Evolutionary conservation across 1,284 basidiomycete genomes (phyloP).

Genomic region (Coniophora puteana): DNA sequence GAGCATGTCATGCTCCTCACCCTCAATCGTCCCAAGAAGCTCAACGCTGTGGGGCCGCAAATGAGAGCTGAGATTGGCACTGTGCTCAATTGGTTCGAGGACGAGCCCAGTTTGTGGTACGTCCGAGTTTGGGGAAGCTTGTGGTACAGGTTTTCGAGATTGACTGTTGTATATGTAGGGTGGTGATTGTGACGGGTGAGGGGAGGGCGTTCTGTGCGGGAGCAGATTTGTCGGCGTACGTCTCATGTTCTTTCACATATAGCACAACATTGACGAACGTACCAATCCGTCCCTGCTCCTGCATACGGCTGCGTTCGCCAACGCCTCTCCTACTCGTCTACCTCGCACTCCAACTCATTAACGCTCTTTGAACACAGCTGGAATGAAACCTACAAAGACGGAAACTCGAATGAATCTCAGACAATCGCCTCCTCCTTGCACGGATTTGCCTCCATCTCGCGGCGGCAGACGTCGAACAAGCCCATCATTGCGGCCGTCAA

Average conservation of each 20-base stretch:
- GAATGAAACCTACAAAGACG: slow-evolving; percentile 18
- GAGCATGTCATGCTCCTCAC: slow-evolving; percentile 71
- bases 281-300: too few species aligned
- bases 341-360: neutral
- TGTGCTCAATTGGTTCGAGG: slow-evolving; percentile 76
- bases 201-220: slow-evolving; percentile 82
- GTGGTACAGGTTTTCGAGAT: neutral
- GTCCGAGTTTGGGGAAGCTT: slow-evolving; percentile 20
- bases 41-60: slow-evolving; percentile 70
- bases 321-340: too few species aligned
- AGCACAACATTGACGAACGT: too few species aligned
- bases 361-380: neutral
- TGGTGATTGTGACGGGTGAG: slow-evolving; percentile 72
- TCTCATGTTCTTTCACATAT: too few species aligned
- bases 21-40: slow-evolving; percentile 68
- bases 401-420: too few species aligned
- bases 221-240: slow-evolving; percentile 71
- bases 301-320: too few species aligned
- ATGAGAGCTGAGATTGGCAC: slow-evolving; percentile 55
- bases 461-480: slow-evolving; percentile 60
- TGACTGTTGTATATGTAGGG: slow-evolving; percentile 52
- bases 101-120: slow-evolving; percentile 69
- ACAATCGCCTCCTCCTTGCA: slow-evolving; percentile 37
- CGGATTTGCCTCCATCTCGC: slow-evolving; percentile 78
- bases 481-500: slow-evolving; percentile 84